Conservation (phyloP, 441 rosid genomes). For the Raphanus hybrid region DNA sequence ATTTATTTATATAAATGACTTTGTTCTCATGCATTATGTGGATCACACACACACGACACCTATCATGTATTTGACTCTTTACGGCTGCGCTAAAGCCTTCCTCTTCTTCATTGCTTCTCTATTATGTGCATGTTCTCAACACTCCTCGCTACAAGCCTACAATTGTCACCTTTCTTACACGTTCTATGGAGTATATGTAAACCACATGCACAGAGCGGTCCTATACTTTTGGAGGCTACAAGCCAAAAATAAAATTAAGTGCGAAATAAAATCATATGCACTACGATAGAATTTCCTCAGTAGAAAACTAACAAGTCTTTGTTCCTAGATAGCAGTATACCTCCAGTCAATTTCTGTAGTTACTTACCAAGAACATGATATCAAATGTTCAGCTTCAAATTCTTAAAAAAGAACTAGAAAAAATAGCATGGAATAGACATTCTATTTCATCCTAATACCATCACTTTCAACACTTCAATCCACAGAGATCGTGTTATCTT, state of each 20-base stretch:
- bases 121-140: slow-evolving; percentile 15
- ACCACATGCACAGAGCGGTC: no score
- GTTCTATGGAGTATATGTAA: no score
- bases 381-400: slow-evolving; percentile 28
- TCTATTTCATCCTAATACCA: not conserved
- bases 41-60: no score
- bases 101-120: slow-evolving; percentile 71
- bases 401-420: not conserved
- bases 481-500: not conserved
- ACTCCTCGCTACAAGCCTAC: no score
- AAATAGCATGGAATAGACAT: not conserved
- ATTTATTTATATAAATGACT: no score
- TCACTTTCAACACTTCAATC: not conserved
- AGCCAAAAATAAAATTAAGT: not conserved
- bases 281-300: slow-evolving; percentile 58
- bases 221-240: no score
- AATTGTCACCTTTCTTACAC: no score
- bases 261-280: slow-evolving; percentile 57
- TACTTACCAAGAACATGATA: slow-evolving; percentile 35
- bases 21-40: no score
- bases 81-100: slow-evolving; percentile 67
- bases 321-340: slow-evolving; percentile 77
- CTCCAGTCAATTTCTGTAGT: slow-evolving; percentile 88
- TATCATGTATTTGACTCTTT: no score
- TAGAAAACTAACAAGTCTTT: slow-evolving; percentile 94